Evolutionary conservation across 176 grass and related monocot species (phyloP), one percentile per base, ranked within the genome.

Genomic region (Aegilops tauschii): DNA sequence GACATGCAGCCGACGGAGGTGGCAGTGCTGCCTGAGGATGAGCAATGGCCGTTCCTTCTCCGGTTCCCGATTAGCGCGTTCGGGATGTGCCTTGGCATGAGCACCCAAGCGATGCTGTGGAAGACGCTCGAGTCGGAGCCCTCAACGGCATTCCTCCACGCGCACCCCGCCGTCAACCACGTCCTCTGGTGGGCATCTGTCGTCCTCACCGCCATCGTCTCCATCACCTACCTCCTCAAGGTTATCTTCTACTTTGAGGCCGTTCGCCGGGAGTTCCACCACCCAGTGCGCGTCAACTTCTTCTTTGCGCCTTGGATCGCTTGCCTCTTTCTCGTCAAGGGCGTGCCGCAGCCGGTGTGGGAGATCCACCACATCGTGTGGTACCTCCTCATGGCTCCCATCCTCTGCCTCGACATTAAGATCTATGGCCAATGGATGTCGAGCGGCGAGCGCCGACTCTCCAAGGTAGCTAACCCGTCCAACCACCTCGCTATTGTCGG

Each of bases 281-380:
- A 97, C 86, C 95, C 93, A 10, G 89, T 97, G 12, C 92, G 95
- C 12, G 86, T 93, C 76, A 97, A 97, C 88, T 97, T 94, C 83
- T 91, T 97, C 89, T 97, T 93, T 73, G 90, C 90, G 12, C 95
- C 95, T 0, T 97, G 92, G 92, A 94, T 97, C 52, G 88, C 92
- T 5, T 87, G 87, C 68, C 90, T 97, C 3, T 84, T 94, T 31
- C 89, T 97, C 5, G 65, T 94, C 9, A 90, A 97, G 80, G 89
- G 86, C 12, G 0, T 81, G 36, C 92, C 92, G 1, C 6, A 1
- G 0, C 74, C 84, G 3, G 63, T 52, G 8, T 12, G 13, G 23
- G 27, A 30, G 28, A 12, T 71, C 30, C 62, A 89, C 71, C 78
- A 67, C n/a, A 5, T 62, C 0, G 79, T 97, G 1, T 97, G 92